These are phyloP conservation scores for Amylostereum chailletii DNA, from an alignment of 1,284 basidiomycete species.

Conservation along the genomic window DNA sequence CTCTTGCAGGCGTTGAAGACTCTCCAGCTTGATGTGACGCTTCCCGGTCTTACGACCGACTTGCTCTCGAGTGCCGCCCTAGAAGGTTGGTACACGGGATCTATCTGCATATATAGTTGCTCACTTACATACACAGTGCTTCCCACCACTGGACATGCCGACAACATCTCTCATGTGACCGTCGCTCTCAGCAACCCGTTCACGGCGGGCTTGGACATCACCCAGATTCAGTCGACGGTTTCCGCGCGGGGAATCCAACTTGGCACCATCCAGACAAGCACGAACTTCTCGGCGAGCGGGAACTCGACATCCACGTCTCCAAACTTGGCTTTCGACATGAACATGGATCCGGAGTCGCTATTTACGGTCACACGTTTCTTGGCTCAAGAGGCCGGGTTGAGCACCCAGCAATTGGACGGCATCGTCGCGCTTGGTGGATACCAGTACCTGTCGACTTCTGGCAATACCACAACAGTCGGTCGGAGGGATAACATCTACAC, in stretches of 20 bases:
- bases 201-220: constrained; percentile 51
- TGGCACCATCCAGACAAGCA: constrained; percentile 53
- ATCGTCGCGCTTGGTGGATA: constrained; percentile 68
- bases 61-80: constrained; percentile 53
- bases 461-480: constrained; percentile 21
- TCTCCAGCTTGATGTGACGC: constrained; percentile 46
- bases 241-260: constrained; percentile 56
- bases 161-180: constrained; percentile 61
- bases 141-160: constrained; percentile 51
- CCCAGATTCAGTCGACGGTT: constrained; percentile 55
- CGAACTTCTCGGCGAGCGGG: constrained; percentile 46
- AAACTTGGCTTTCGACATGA: constrained; percentile 53
- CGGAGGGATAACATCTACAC: constrained; percentile 38
- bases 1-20: constrained; percentile 56
- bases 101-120: neutral
- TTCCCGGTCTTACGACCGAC: constrained; percentile 55
- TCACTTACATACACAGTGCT: constrained; percentile 36
- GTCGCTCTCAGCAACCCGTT: constrained; percentile 69
- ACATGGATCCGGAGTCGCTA: constrained; percentile 62
- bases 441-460: constrained; percentile 40
- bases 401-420: constrained; percentile 56
- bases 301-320: constrained; percentile 55
- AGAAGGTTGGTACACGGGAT: constrained; percentile 26
- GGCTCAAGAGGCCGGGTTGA: constrained; percentile 55
- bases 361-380: constrained; percentile 66